These are phyloP conservation scores for Lipomyces yamadae DNA, from an alignment of 805 yeast species.

Conservation along the genomic window DNA sequence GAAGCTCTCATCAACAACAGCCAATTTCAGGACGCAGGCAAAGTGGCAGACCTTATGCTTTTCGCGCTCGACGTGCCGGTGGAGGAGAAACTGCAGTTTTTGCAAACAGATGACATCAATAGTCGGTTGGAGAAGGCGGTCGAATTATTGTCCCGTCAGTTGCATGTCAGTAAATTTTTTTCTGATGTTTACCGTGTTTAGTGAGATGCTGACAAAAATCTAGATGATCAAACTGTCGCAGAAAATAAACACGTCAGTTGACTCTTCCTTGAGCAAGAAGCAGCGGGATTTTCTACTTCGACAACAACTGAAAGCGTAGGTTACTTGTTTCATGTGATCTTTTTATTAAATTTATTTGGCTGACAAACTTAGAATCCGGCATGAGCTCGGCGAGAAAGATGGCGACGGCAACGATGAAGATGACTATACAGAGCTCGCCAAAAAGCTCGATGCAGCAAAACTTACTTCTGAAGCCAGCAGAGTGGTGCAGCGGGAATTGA, in stretches of 20 bases:
- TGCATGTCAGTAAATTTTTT: constrained; percentile 17
- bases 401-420: constrained; percentile 44
- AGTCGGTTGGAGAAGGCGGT: constrained; percentile 38
- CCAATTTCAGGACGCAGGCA: constrained; percentile 40
- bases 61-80: constrained; percentile 46
- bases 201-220: not conserved
- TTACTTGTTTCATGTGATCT: not conserved
- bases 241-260: constrained; percentile 39
- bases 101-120: constrained; percentile 41
- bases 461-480: constrained; percentile 42
- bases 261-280: constrained; percentile 37
- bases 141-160: constrained; percentile 25
- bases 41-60: constrained; percentile 46
- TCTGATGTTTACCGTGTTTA: not conserved
- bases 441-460: constrained; percentile 38
- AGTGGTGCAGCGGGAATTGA: constrained; percentile 48
- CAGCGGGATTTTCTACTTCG: constrained; percentile 42
- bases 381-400: constrained; percentile 40
- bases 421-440: constrained; percentile 43
- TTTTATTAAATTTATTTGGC: not conserved
- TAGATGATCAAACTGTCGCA: constrained; percentile 35
- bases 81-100: constrained; percentile 42
- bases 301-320: constrained; percentile 37
- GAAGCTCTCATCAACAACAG: constrained; percentile 27
- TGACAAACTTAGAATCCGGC: constrained; percentile 33